phyloP scores from a whole-genome alignment of 164 flowering plant species.

The Nymphaea thermarum region DNA sequence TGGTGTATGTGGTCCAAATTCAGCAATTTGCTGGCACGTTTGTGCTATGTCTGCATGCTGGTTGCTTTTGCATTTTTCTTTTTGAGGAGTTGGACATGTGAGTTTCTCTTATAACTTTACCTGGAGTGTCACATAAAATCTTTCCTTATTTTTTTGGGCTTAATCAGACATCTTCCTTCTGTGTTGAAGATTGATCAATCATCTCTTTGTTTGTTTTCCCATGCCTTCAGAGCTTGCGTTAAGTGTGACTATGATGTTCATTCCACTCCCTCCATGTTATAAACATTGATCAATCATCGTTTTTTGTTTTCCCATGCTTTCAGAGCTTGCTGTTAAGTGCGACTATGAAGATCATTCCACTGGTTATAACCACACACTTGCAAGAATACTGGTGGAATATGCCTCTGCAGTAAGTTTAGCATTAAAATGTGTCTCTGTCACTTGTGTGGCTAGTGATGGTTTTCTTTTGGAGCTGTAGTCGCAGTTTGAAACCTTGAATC shows the following conservation, averaged over 20 bases:
- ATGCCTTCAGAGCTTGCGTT: background rate
- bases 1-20: too few relatives aligned
- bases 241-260: too few relatives aligned
- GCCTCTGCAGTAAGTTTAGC: slow-evolving; percentile 75
- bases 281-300: too few relatives aligned
- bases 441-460: background rate
- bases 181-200: background rate
- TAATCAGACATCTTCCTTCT: background rate
- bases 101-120: too few relatives aligned
- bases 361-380: slow-evolving; percentile 74
- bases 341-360: slow-evolving; percentile 20
- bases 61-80: too few relatives aligned
- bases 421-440: background rate
- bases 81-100: too few relatives aligned
- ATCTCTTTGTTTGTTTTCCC: background rate
- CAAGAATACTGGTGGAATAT: slow-evolving; percentile 69
- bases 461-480: background rate
- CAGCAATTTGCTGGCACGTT: too few relatives aligned
- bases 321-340: slow-evolving; percentile 29
- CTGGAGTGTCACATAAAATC: too few relatives aligned
- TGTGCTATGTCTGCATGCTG: too few relatives aligned
- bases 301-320: slow-evolving; percentile 2
- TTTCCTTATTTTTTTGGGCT: too few relatives aligned
- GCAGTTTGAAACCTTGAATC: too few relatives aligned
- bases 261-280: too few relatives aligned